A percentile compares a stretch with the other conserved stretches of the same genome.
phyloP scores from a whole-genome alignment of 352 stramenopile species.

The Thraustotheca clavata region DNA sequence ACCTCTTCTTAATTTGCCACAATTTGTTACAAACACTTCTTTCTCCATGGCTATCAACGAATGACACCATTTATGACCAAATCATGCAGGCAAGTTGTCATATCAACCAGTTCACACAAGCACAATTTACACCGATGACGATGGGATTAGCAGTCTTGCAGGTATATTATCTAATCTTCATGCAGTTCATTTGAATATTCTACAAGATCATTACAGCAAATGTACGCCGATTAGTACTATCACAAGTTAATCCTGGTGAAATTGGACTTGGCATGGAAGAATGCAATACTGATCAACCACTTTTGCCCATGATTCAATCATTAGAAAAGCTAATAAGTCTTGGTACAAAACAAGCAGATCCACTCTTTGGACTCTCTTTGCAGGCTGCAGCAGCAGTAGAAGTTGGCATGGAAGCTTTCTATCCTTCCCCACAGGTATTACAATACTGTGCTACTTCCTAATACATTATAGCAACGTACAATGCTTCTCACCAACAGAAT shows the following conservation, averaged over 20 bases:
- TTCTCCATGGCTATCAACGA: slow-evolving; percentile 41
- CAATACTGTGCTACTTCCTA: not conserved
- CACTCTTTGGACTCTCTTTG: slow-evolving; percentile 71
- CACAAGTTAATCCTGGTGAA: slow-evolving; percentile 59
- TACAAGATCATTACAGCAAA: slow-evolving; percentile 66
- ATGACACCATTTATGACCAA: slow-evolving; percentile 28
- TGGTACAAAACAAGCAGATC: slow-evolving; percentile 65
- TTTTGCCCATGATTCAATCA: slow-evolving; percentile 50
- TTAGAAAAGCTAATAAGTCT: slow-evolving; percentile 76
- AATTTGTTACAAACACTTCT: slow-evolving; percentile 48
- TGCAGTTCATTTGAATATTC: not conserved
- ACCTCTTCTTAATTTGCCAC: slow-evolving; percentile 69
- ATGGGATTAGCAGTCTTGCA: slow-evolving; percentile 64
- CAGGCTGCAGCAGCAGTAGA: slow-evolving; percentile 78
- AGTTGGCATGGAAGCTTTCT: slow-evolving; percentile 80
- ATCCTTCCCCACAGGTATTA: slow-evolving; percentile 56
- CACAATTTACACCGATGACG: slow-evolving; percentile 43
- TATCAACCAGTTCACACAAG: slow-evolving; percentile 2
- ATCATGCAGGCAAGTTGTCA: slow-evolving; percentile 25
- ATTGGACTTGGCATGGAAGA: slow-evolving; percentile 53
- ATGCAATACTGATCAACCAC: slow-evolving; percentile 41
- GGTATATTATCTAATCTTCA: slow-evolving; percentile 21
- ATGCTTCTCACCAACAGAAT: slow-evolving; percentile 74
- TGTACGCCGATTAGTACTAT: slow-evolving; percentile 71
- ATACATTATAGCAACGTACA: slow-evolving; percentile 39